Conservation (phyloP, 2,329 filamentous ascomycete species). For the Nannizziopsis barbatae region DNA sequence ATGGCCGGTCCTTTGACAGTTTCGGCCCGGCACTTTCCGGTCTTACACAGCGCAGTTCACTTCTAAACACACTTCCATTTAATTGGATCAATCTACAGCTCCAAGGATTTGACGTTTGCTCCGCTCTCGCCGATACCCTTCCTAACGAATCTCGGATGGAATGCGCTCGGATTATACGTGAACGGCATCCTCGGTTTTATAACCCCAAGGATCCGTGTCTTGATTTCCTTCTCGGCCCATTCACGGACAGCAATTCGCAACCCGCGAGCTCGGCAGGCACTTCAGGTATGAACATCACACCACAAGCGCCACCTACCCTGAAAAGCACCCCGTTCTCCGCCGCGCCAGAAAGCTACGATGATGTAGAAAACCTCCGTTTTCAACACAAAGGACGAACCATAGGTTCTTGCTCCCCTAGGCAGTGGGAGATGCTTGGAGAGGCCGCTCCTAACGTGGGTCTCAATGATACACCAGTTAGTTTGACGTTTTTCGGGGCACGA, state of each 20-base stretch:
- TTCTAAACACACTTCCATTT: conserved; percentile 18
- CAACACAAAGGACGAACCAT: conserved; percentile 28
- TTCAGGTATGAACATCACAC: conserved; percentile 15
- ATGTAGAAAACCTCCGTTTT: conserved; percentile 27
- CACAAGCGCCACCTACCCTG: conserved; percentile 8
- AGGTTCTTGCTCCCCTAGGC: conserved; percentile 28
- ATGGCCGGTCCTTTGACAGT: conserved; percentile 24
- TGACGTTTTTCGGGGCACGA: conserved; percentile 34
- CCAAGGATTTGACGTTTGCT: conserved; percentile 36
- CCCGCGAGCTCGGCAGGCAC: conserved; percentile 18
- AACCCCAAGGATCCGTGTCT: conserved; percentile 32
- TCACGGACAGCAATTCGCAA: conserved; percentile 22
- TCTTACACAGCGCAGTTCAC: conserved; percentile 16
- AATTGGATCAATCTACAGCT: conserved; percentile 29
- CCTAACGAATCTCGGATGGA: conserved; percentile 35
- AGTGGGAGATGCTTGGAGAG: conserved; percentile 38
- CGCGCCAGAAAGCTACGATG: conserved; percentile 20
- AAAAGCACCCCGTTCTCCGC: conserved; percentile 14
- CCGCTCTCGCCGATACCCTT: conserved; percentile 35
- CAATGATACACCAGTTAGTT: conserved; percentile 37
- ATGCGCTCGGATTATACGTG: conserved; percentile 34
- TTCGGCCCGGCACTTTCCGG: conserved; percentile 21
- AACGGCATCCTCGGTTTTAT: conserved; percentile 31
- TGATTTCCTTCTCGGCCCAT: conserved; percentile 34
- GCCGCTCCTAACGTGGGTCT: conserved; percentile 34